Percentiles rank a stretch among this genome's conserved stretches.
These are phyloP conservation scores for Pseudogymnoascus verrucosus DNA, from an alignment of 2,329 filamentous ascomycete species.

Conservation along the genomic window DNA sequence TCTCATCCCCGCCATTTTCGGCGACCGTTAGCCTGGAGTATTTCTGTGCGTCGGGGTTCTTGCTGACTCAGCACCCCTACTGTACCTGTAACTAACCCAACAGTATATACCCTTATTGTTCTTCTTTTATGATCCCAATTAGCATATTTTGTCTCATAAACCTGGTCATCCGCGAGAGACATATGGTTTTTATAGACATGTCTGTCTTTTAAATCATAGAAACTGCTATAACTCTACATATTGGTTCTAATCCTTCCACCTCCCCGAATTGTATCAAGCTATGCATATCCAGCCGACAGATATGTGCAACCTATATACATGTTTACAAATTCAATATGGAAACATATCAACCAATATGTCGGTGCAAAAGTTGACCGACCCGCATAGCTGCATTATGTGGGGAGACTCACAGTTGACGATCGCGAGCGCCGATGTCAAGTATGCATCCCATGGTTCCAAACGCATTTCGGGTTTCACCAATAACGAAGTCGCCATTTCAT, in stretches of 20 bases:
- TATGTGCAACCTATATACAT: slow-evolving; percentile 7
- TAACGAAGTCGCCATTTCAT: neutral
- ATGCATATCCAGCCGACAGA: neutral
- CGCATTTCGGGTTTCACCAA: slow-evolving; percentile 3
- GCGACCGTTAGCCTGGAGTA: slow-evolving; percentile 5
- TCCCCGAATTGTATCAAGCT: neutral
- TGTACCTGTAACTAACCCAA: neutral
- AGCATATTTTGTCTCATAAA: neutral
- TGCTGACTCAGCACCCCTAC: slow-evolving; percentile 5
- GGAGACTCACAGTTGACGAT: neutral
- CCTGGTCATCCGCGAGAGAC: neutral
- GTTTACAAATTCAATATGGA: neutral
- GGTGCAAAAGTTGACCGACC: neutral
- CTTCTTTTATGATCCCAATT: neutral
- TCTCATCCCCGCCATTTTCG: slow-evolving; percentile 8
- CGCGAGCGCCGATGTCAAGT: neutral
- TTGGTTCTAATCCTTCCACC: neutral
- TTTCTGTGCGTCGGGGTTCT: slow-evolving; percentile 4
- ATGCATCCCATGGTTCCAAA: neutral
- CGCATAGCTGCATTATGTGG: neutral
- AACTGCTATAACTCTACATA: neutral
- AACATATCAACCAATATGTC: neutral
- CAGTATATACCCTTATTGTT: neutral
- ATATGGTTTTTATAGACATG: neutral
- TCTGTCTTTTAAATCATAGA: neutral